phyloP scores from a whole-genome alignment of 169 alveolate species.

The Hepatocystis sp. region DNA sequence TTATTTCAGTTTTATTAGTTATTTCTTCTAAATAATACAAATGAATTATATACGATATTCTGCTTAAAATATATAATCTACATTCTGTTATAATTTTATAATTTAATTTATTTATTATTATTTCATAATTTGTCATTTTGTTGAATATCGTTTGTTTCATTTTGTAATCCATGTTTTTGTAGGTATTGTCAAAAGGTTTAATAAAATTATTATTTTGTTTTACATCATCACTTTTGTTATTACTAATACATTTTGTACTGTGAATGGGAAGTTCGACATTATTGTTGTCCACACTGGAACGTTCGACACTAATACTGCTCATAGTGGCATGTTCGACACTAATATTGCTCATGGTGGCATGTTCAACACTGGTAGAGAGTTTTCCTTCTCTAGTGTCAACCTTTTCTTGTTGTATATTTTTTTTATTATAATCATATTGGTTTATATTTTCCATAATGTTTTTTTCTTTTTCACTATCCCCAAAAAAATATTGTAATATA shows the following conservation, averaged over 20 bases:
- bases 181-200: neutral
- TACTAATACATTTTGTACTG: no score
- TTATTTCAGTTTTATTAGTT: slow-evolving; percentile 20
- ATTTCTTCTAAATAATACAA: slow-evolving; percentile 41
- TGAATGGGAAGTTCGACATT: no score
- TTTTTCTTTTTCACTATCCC: neutral
- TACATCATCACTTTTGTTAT: neutral
- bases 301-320: no score
- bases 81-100: slow-evolving; percentile 45
- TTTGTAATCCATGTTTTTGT: slow-evolving; percentile 19
- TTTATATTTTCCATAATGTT: neutral
- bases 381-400: neutral
- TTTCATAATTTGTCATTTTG: slow-evolving; percentile 32
- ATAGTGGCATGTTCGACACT: no score
- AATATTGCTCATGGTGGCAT: no score
- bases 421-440: neutral
- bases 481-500: slow-evolving; percentile 7
- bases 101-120: slow-evolving; percentile 21
- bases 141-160: slow-evolving; percentile 12
- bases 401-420: neutral
- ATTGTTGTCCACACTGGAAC: no score
- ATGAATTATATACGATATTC: slow-evolving; percentile 35
- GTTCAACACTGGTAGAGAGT: no score
- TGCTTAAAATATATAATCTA: slow-evolving; percentile 53
- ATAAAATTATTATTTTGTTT: neutral